Evolutionary conservation across 192 early-diverging fungal genomes (phyloP).

Genomic region (Rhizophagus clarus): DNA sequence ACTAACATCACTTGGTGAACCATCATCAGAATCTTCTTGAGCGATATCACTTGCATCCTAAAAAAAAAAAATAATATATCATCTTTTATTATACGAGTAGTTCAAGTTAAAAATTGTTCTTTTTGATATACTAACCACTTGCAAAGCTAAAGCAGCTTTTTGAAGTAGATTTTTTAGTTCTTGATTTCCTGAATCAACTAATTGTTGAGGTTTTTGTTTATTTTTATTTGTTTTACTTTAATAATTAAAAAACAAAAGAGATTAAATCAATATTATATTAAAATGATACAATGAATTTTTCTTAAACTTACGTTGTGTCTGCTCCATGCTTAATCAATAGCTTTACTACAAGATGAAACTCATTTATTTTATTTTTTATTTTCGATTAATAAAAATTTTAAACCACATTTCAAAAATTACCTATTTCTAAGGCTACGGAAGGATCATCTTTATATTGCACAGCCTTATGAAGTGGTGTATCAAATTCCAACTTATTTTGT

Average conservation of each 20-base stretch:
- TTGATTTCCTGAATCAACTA: conserved; percentile 24
- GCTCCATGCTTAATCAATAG: conserved; percentile 22
- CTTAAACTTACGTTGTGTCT: conserved; percentile 10
- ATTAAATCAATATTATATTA: background rate
- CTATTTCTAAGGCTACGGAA: conserved; percentile 60
- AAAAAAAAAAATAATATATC: background rate
- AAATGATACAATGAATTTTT: background rate
- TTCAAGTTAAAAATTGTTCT: background rate
- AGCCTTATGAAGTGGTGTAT: conserved; percentile 74
- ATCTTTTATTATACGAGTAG: background rate
- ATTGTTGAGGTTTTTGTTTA: conserved; percentile 14
- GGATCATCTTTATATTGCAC: conserved; percentile 57
- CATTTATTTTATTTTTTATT: no score
- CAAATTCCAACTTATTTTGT: conserved; percentile 50
- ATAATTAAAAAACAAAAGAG: background rate
- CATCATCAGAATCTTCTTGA: conserved; percentile 17
- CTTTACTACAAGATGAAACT: conserved; percentile 1
- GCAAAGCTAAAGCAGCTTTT: conserved; percentile 19
- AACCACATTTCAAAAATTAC: conserved; percentile 2
- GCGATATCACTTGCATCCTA: conserved; percentile 33
- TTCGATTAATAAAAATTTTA: background rate
- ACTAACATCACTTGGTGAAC: background rate
- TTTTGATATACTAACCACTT: conserved; percentile 12
- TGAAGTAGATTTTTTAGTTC: conserved; percentile 30
- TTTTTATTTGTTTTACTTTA: conserved; percentile 33